Evolutionary conservation across 495 filamentous ascomycete genomes (phyloP).

Genomic region (Immersiella caudata): DNA sequence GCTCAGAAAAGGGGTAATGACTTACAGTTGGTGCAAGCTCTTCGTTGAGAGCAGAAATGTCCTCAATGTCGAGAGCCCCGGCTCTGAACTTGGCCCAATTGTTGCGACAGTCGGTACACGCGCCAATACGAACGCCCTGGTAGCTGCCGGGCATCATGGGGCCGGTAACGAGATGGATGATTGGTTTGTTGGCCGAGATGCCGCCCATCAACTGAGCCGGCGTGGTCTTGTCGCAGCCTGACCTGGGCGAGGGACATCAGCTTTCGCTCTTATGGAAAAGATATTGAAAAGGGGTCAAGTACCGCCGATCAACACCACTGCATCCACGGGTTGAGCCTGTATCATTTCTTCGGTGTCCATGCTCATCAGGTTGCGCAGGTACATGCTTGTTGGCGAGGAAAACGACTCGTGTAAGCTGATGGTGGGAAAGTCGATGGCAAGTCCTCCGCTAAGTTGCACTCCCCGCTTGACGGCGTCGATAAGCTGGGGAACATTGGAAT

Average conservation of each 20-base stretch:
- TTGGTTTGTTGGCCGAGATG: slow-evolving; percentile 69
- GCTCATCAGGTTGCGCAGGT: slow-evolving; percentile 67
- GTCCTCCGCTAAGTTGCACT: slow-evolving; percentile 60
- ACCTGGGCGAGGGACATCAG: not conserved
- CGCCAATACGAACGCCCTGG: slow-evolving; percentile 60
- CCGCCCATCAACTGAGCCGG: slow-evolving; percentile 71
- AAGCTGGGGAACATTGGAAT: slow-evolving; percentile 67
- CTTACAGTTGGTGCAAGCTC: slow-evolving; percentile 66
- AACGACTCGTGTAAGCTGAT: slow-evolving; percentile 68
- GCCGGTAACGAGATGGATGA: slow-evolving; percentile 64
- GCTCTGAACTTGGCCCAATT: slow-evolving; percentile 69
- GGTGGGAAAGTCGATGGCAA: slow-evolving; percentile 68
- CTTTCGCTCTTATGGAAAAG: slow-evolving; percentile 12
- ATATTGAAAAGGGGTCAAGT: slow-evolving; percentile 12
- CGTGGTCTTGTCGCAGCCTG: slow-evolving; percentile 68
- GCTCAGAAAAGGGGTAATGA: not conserved
- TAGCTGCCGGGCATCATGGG: slow-evolving; percentile 70
- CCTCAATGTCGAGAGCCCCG: slow-evolving; percentile 63
- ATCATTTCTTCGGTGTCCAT: slow-evolving; percentile 79
- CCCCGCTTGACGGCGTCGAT: slow-evolving; percentile 67
- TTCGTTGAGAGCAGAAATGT: slow-evolving; percentile 66
- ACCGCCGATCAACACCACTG: slow-evolving; percentile 67
- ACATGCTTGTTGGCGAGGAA: slow-evolving; percentile 69
- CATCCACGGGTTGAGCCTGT: slow-evolving; percentile 64
- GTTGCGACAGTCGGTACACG: slow-evolving; percentile 68